Percentiles rank a stretch among this genome's conserved stretches.
These are phyloP conservation scores for Kockovaella imperatae DNA, from an alignment of 768 basidiomycete species.

Conservation along the genomic window DNA sequence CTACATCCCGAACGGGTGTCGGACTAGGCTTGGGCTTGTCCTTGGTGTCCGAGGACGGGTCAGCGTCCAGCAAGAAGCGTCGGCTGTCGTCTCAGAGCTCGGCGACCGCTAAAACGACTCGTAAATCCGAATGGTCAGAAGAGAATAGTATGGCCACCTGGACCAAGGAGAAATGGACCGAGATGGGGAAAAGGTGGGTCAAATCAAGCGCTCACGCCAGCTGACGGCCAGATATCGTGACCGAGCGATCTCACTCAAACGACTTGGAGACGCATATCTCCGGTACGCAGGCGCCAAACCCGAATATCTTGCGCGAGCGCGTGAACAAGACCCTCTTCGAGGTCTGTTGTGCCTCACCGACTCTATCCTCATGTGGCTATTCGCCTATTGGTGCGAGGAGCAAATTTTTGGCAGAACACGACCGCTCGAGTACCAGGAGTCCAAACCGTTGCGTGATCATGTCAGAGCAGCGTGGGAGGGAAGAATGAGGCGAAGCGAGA, in stretches of 20 bases:
- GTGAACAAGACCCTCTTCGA: constrained; percentile 20
- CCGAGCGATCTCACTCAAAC: constrained; percentile 26
- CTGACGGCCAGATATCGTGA: constrained; percentile 15
- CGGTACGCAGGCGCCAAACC: constrained; percentile 11
- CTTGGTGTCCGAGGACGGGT: neutral
- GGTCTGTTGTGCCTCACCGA: constrained; percentile 32
- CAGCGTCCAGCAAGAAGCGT: constrained; percentile 1
- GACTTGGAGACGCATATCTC: constrained; percentile 32
- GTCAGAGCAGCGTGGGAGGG: constrained; percentile 25
- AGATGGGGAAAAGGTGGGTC: constrained; percentile 12
- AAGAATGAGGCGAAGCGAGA: constrained; percentile 15
- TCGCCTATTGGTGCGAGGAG: constrained; percentile 34
- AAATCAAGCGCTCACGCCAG: neutral
- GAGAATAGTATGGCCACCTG: constrained; percentile 7
- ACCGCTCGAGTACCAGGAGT: constrained; percentile 13
- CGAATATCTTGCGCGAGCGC: constrained; percentile 10
- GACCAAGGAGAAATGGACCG: constrained; percentile 25
- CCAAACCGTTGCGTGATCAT: constrained; percentile 18
- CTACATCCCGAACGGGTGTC: neutral
- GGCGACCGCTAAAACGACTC: too few species aligned
- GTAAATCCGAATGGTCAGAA: constrained; percentile 2
- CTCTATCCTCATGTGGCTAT: constrained; percentile 30
- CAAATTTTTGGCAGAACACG: constrained; percentile 18
- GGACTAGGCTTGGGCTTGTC: constrained; percentile 25
- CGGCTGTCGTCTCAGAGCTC: too few species aligned